Conservation (phyloP, 805 yeast species). For the Candida cerambycidarum region DNA sequence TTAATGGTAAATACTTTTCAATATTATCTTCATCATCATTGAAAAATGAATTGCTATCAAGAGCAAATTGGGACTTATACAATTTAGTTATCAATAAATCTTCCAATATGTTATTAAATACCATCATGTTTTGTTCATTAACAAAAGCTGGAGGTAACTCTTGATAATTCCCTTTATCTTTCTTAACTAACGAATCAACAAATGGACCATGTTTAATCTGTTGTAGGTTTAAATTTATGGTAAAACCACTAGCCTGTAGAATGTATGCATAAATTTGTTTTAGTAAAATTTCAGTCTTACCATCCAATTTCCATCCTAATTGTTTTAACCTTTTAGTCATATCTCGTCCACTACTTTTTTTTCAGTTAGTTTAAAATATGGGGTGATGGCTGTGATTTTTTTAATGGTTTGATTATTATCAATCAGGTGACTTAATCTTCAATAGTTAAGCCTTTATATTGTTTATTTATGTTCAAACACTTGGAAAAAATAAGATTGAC, state of each 20-base stretch:
- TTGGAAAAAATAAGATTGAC: no score
- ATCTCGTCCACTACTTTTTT: background rate
- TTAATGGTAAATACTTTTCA: constrained; percentile 9
- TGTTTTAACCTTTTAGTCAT: constrained; percentile 6
- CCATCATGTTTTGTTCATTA: constrained; percentile 6
- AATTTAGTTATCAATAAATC: constrained; percentile 1
- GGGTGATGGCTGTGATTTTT: no score
- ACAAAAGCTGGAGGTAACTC: constrained; percentile 8
- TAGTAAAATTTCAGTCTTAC: constrained; percentile 8
- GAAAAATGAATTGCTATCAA: background rate
- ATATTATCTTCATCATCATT: constrained; percentile 1
- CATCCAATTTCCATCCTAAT: constrained; percentile 7
- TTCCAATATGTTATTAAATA: constrained; percentile 4
- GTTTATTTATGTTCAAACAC: no score
- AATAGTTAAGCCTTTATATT: no score
- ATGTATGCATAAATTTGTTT: constrained; percentile 8
- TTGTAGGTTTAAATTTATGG: background rate
- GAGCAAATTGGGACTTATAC: background rate
- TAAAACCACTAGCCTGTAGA: constrained; percentile 8
- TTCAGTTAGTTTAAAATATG: background rate
- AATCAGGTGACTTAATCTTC: no score
- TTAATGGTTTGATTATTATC: no score
- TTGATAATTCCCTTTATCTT: constrained; percentile 1
- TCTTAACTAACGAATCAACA: constrained; percentile 7
- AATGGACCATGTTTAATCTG: constrained; percentile 9